Base-by-base conservation (phyloP, 2,329 filamentous ascomycete species). In the Sordariomycetes sp. region DNA sequence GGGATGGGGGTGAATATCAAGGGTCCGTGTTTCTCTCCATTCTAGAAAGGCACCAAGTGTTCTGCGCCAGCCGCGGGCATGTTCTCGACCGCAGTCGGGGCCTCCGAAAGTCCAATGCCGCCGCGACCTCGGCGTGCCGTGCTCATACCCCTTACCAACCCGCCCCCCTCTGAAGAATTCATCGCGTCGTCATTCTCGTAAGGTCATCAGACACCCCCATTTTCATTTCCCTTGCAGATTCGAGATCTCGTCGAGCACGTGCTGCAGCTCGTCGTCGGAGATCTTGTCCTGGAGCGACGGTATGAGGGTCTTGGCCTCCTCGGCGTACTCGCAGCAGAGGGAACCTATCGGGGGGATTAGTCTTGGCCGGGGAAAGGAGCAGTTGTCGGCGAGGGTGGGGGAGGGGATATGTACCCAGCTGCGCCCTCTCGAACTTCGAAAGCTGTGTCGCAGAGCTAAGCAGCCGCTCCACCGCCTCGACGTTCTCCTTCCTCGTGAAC, bases 291-390 rank as follows among this genome's bases (percentile, higher is more conserved):
- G 81, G 55, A 99, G 73, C 59, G 83, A 96, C 1, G 94, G 95
- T 62, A 99, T 96, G 60, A 99, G 80, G 10, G 90, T 96, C 76
- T 96, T 97, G 61, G 94, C 94, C 74, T 99, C 95, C 69, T 99
- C 94, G 60, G 90, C 88, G 52, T 86, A 88, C 66, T 96, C 92
- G 70, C 92, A 96, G 72, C 91, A 96, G 46, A 99, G 78, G 35
- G 90, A 96, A 37, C 91, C 92, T 95, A 60, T 50, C 22, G n/a
- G 43, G 22, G 22, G 46, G 35, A 37, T 50, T 50, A 50, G 46
- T 11, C 11, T 20, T 50, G n/a, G 59, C 54, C 25, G 52, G 34
- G 58, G 35, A 20, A 22, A 12, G 25, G 28, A 24, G 35, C 22
- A 8, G 3, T 54, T 20, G 20, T 50, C 11, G 20, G 3, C 11